These are phyloP conservation scores for Arctium minus DNA, from an alignment of 129 eudicot species.

Conservation along the genomic window DNA sequence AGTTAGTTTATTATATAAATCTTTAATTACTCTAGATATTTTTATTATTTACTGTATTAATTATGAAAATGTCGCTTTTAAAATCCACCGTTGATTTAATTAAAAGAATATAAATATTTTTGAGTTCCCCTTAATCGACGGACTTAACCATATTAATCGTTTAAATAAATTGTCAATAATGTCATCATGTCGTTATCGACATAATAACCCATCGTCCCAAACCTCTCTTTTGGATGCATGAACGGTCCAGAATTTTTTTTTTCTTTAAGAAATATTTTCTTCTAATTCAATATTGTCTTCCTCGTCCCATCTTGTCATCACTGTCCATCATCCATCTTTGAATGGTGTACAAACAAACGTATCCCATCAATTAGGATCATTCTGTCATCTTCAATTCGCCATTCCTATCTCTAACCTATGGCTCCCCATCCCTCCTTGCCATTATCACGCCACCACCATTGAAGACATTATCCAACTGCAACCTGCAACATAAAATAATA, in stretches of 20 bases:
- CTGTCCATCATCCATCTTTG: neutral
- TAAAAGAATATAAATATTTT: too few species aligned
- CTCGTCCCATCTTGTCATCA: neutral
- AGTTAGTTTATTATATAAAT: too few species aligned
- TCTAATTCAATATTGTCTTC: constrained; percentile 1
- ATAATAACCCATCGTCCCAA: neutral
- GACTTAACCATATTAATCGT: neutral
- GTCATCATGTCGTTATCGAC: neutral
- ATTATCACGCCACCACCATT: neutral
- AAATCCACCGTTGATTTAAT: too few species aligned
- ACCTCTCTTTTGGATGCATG: neutral
- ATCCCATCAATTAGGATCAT: neutral
- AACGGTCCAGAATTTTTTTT: constrained; percentile 16
- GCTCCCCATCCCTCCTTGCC: neutral
- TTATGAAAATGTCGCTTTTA: too few species aligned
- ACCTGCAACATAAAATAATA: constrained; percentile 14
- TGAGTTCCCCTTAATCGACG: too few species aligned
- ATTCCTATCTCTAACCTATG: neutral
- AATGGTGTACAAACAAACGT: neutral
- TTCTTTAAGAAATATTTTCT: neutral
- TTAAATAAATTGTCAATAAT: neutral
- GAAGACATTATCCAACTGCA: neutral
- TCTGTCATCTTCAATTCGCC: neutral
- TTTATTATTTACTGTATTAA: too few species aligned
- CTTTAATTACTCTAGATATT: too few species aligned